Evolutionary conservation across 106 monocot genomes (phyloP).

Genomic region (Acorus calamus): DNA sequence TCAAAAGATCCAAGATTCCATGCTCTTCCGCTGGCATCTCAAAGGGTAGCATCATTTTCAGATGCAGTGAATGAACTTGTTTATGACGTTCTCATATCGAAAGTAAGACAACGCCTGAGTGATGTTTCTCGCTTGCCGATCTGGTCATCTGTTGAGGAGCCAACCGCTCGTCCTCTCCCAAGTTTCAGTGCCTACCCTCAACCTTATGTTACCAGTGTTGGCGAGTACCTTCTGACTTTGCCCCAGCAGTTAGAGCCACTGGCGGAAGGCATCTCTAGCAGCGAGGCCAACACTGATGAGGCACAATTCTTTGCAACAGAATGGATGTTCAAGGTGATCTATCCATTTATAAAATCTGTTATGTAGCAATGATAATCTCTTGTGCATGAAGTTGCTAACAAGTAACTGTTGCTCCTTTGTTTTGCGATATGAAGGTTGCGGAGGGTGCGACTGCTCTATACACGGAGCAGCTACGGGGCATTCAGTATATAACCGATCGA

Average conservation of each 20-base stretch:
- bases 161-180: constrained; percentile 63
- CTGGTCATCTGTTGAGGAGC: constrained; percentile 92
- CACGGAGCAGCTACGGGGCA: constrained; percentile 93
- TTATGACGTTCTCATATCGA: constrained; percentile 88
- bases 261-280: constrained; percentile 59
- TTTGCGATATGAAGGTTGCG: constrained; percentile 70
- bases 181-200: constrained; percentile 95
- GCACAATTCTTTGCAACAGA: constrained; percentile 96
- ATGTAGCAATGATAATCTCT: not conserved
- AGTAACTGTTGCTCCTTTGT: not conserved
- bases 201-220: constrained; percentile 83
- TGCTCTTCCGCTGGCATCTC: constrained; percentile 87
- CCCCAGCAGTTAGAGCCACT: constrained; percentile 91
- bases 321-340: constrained; percentile 94
- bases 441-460: constrained; percentile 87
- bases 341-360: not conserved
- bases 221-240: constrained; percentile 91
- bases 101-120: constrained; percentile 67
- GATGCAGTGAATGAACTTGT: constrained; percentile 95
- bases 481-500: constrained; percentile 78
- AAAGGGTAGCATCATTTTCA: constrained; percentile 84
- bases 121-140: constrained; percentile 72
- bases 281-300: constrained; percentile 53
- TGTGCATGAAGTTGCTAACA: not conserved
- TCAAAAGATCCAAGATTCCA: constrained; percentile 97